Conservation (phyloP, 345 rosid species). For the Garcia nutans region DNA sequence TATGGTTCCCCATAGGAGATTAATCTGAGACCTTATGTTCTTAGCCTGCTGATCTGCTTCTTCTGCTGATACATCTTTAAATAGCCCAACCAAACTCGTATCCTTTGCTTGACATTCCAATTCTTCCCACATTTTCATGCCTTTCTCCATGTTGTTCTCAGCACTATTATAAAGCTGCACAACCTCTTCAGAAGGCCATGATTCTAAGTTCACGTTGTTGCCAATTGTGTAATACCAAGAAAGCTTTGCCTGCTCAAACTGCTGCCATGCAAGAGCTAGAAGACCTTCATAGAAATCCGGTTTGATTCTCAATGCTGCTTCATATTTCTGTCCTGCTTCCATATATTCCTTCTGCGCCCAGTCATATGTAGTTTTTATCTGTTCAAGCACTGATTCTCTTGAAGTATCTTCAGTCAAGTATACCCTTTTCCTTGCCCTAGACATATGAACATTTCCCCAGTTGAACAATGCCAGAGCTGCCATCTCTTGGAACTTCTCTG, state of each 20-base stretch:
- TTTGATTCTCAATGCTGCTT: slow-evolving; percentile 74
- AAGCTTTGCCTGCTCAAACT: slow-evolving; percentile 87
- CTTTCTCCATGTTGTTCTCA: slow-evolving; percentile 70
- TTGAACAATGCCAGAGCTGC: slow-evolving; percentile 84
- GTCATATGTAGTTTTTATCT: slow-evolving; percentile 56
- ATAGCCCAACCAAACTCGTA: slow-evolving; percentile 36
- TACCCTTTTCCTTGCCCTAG: slow-evolving; percentile 71
- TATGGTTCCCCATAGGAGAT: slow-evolving; percentile 74
- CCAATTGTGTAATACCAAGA: slow-evolving; percentile 75
- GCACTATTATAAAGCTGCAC: slow-evolving; percentile 63
- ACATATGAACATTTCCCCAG: slow-evolving; percentile 87
- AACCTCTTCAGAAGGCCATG: slow-evolving; percentile 57
- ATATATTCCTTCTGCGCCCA: slow-evolving; percentile 54
- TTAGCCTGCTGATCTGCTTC: slow-evolving; percentile 52
- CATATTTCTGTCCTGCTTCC: slow-evolving; percentile 61
- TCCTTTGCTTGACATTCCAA: slow-evolving; percentile 34
- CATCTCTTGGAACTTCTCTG: slow-evolving; percentile 80
- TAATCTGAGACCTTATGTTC: slow-evolving; percentile 57
- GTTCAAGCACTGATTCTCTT: slow-evolving; percentile 50
- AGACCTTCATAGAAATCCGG: slow-evolving; percentile 71
- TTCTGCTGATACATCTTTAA: slow-evolving; percentile 43
- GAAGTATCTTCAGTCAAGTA: slow-evolving; percentile 54
- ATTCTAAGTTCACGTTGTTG: slow-evolving; percentile 51
- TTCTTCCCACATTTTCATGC: slow-evolving; percentile 67
- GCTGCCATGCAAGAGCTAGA: slow-evolving; percentile 74